phyloP scores from a whole-genome alignment of 139 green algal genomes.

The Micromonas commoda region DNA sequence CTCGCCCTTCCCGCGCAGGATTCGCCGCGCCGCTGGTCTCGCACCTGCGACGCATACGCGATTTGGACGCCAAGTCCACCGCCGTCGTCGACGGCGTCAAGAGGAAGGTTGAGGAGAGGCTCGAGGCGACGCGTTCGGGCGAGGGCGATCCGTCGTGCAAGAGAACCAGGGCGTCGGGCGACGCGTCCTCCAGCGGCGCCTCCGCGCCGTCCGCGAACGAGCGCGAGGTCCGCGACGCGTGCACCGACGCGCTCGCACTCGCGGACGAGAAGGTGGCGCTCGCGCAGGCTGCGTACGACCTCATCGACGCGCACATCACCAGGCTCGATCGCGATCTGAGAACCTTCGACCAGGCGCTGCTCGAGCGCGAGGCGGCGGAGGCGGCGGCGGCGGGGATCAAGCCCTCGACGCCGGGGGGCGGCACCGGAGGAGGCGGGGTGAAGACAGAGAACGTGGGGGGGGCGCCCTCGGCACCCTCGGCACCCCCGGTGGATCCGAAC shows the following conservation, averaged over 20 bases:
- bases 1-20: background rate
- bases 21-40: background rate
- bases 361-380: background rate
- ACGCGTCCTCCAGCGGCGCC: too few relatives aligned
- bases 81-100: background rate
- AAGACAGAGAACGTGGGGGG: slow-evolving; percentile 6
- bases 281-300: slow-evolving; percentile 40
- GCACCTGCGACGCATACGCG: background rate
- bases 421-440: slow-evolving; percentile 7
- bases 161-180: background rate
- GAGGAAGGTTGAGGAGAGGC: background rate
- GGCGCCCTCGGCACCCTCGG: background rate
- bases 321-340: slow-evolving; percentile 40
- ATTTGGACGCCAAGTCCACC: background rate
- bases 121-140: background rate
- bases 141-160: background rate
- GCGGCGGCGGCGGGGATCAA: background rate
- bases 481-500: slow-evolving; percentile 42
- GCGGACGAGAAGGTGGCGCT: slow-evolving; percentile 45
- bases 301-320: slow-evolving; percentile 43
- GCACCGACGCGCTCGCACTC: slow-evolving; percentile 14
- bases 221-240: too few relatives aligned
- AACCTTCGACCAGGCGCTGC: slow-evolving; percentile 40
- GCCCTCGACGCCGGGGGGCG: background rate
- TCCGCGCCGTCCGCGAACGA: too few relatives aligned